phyloP scores from a whole-genome alignment of 257 asterid genomes.

The Thymus quinquecostatus region DNA sequence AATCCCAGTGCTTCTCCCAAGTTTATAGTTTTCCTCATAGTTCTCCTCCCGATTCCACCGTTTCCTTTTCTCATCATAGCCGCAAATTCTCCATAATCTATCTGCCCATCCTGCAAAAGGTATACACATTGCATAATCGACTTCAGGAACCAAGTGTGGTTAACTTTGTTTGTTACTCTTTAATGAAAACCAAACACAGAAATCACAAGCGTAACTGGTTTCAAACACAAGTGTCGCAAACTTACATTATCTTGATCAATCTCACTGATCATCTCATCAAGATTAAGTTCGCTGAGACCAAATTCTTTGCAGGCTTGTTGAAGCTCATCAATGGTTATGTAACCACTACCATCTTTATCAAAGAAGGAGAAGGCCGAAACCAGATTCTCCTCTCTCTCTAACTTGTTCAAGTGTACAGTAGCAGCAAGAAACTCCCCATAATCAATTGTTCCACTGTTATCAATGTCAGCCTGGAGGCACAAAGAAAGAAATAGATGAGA shows the following conservation, averaged over 20 bases:
- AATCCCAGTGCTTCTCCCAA: conserved; percentile 62
- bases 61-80: conserved; percentile 72
- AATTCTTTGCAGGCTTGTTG: conserved; percentile 93
- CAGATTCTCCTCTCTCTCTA: conserved; percentile 88
- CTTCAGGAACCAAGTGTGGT: not conserved
- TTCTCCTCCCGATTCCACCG: conserved; percentile 61
- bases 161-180: not conserved
- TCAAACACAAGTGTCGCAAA: not conserved
- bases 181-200: not conserved
- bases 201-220: not conserved
- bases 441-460: conserved; percentile 90
- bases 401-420: conserved; percentile 91
- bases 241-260: conserved; percentile 91
- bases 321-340: conserved; percentile 91
- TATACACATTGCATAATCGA: not conserved
- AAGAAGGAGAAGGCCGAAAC: conserved; percentile 87
- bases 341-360: conserved; percentile 93
- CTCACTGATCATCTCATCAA: conserved; percentile 89
- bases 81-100: conserved; percentile 58
- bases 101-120: conserved; percentile 60
- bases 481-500: not conserved
- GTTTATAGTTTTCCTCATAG: conserved; percentile 58
- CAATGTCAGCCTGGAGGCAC: conserved; percentile 78
- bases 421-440: conserved; percentile 99
- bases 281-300: conserved; percentile 80